A percentile compares a stretch with the other conserved stretches of the same genome.
Conservation (phyloP, 2,329 filamentous ascomycete species). For the Ophiognomonia clavigignenti-juglandacearum region DNA sequence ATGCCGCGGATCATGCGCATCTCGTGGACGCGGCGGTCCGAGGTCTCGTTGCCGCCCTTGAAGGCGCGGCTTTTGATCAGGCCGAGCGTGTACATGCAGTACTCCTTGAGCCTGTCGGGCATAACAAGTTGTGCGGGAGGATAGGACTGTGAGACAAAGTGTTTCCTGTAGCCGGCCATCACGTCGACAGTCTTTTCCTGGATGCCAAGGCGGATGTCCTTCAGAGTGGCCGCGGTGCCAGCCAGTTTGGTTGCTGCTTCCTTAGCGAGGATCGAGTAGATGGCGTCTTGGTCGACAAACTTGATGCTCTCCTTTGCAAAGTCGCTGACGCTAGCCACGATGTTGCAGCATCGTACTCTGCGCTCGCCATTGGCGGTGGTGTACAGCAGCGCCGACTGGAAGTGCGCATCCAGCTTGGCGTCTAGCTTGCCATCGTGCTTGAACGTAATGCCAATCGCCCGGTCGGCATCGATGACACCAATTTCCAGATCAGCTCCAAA, state of each 20-base stretch:
- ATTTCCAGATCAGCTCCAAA: slow-evolving; percentile 94
- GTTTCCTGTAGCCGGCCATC: slow-evolving; percentile 85
- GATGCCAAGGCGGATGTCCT: slow-evolving; percentile 77
- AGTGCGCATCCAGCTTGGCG: slow-evolving; percentile 91
- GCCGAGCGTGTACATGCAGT: slow-evolving; percentile 91
- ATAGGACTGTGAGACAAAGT: slow-evolving; percentile 76
- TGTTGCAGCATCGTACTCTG: slow-evolving; percentile 85
- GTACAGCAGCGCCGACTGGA: slow-evolving; percentile 92
- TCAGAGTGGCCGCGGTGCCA: slow-evolving; percentile 64
- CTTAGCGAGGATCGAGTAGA: slow-evolving; percentile 83
- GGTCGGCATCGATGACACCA: slow-evolving; percentile 87
- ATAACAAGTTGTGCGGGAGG: slow-evolving; percentile 91
- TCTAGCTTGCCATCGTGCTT: slow-evolving; percentile 98
- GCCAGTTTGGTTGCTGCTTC: slow-evolving; percentile 85
- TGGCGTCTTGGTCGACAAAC: slow-evolving; percentile 92
- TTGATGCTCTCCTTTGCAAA: slow-evolving; percentile 80
- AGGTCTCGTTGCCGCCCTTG: slow-evolving; percentile 87
- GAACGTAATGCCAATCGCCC: slow-evolving; percentile 87
- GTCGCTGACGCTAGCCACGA: slow-evolving; percentile 88
- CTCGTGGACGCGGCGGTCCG: slow-evolving; percentile 86
- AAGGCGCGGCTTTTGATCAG: slow-evolving; percentile 87
- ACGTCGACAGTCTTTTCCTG: slow-evolving; percentile 93
- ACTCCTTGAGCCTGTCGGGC: slow-evolving; percentile 93
- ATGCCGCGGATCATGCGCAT: slow-evolving; percentile 86
- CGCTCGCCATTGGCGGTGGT: slow-evolving; percentile 87